Evolutionary conservation across 306 rosid genomes (phyloP), one percentile per base, ranked within the genome.

Genomic region (Cucurbita pepo): DNA sequence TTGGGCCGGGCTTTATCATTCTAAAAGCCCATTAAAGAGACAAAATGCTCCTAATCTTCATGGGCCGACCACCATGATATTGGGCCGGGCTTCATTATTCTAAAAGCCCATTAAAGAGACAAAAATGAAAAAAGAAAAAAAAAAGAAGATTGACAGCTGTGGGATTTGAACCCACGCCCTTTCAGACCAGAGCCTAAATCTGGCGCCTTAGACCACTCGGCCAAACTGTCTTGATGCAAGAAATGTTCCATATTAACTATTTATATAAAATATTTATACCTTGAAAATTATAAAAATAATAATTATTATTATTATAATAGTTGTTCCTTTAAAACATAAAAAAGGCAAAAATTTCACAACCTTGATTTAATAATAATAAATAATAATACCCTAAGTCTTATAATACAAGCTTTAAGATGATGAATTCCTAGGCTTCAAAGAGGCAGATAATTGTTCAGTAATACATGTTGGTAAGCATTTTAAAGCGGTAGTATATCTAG

Each of bases 141-240:
- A 8, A 3, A 16, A n/a, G n/a, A n/a, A n/a, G n/a, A 0, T 15
- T 80, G 91, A 86, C 90, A 82, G 92, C 92, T 89, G 92, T 89
- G 92, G 90, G 92, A 90, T 88, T 90, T 90, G 96, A 90, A 90
- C 93, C 93, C 91, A 84, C 92, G 90, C 96, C 92, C 92, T 89
- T 89, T 81, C 92, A 92, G 96, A 89, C 88, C 90, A 87, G 92
- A 87, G 96, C 96, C 92, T 87, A 89, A 30, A 30, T 30, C 34
- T 30, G 3, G 34, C 34, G 34, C 34, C 34, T 30, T 30, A 30
- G 34, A 30, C 34, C 34, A 2, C 34, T 30, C 93, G 93, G 93
- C 89, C 96, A 90, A 87, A 90, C 92, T 80, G 88, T 87, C 90
- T 0, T 3, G 3, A 6, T 16, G 43, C 3, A 2, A 5, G 2